These are phyloP conservation scores for Boletus rex-veris DNA, from an alignment of 768 basidiomycete species.

Conservation along the genomic window DNA sequence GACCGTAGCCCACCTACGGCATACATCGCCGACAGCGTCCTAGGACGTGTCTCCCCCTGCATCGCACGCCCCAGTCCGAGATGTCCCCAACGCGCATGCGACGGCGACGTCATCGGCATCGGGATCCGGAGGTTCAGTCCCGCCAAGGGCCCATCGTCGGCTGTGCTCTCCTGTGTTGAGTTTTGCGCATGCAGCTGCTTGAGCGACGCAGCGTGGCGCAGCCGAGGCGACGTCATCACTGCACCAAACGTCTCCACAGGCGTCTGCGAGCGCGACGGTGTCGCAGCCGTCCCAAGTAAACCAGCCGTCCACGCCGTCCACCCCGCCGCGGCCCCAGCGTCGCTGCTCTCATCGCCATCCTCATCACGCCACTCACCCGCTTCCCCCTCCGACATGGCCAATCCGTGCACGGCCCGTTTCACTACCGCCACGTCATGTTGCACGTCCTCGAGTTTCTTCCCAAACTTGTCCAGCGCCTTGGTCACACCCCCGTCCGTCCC, in stretches of 20 bases:
- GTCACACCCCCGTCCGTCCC: constrained; percentile 16
- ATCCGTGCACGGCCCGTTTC: constrained; percentile 56
- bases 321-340: background rate
- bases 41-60: constrained; percentile 30
- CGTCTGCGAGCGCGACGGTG: constrained; percentile 36
- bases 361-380: background rate
- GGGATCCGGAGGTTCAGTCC: constrained; percentile 52
- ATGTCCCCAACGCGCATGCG: constrained; percentile 4
- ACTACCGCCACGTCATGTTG: constrained; percentile 73
- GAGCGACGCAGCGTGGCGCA: constrained; percentile 48
- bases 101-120: constrained; percentile 41
- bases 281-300: constrained; percentile 41
- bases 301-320: constrained; percentile 57
- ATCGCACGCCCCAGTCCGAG: constrained; percentile 16
- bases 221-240: constrained; percentile 63
- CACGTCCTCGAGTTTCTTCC: constrained; percentile 64
- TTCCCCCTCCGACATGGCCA: constrained; percentile 1
- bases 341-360: background rate
- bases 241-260: constrained; percentile 64
- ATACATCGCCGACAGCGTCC: constrained; percentile 62
- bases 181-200: constrained; percentile 15
- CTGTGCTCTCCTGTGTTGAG: background rate
- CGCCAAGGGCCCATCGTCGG: constrained; percentile 35
- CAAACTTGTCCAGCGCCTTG: constrained; percentile 47
- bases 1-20: constrained; percentile 54